Evolutionary conservation across 768 basidiomycete genomes (phyloP), one percentile per base, ranked within the genome.

Genomic region (Chalciporus pseudorubinellus): DNA sequence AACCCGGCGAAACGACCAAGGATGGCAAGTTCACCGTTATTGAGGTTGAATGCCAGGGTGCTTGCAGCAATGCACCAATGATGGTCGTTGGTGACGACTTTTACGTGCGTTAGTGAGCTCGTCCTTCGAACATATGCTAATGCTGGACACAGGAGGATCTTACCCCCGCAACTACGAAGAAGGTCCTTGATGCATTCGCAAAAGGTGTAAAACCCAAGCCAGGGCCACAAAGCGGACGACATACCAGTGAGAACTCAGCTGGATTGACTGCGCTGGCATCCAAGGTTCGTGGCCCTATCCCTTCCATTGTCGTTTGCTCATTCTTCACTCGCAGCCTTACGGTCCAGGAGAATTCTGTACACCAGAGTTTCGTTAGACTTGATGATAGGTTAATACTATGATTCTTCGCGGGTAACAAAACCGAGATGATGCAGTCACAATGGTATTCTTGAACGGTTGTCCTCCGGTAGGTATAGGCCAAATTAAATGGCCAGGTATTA

Each of bases 1-100:
- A 87, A 57, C 85, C 90, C 20, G 95, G 95, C 7, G 82, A 91
- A 67, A 95, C 95, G n/a, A 97, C 97, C 12, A 80, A 82, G 68
- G 93, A 99, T 66, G 89, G 91, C 38, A 98, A 95, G 72, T 99
- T 98, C 72, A 97, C 97, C 10, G 85, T 98, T 39, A 80, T 99
- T 51, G 97, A 99, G 72, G 97, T 98, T 24, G 97, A 99, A 74
- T 99, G 97, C 71, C 87, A 98, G 64, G 97, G 97, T 50, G 95
- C 97, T 48, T 99, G 97, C 75, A 92, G 89, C 62, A 99, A 98
- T 72, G 97, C 93, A 22, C 92, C 91, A 40, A 98, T 98, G 97
- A 77, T 99, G 71, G 93, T 86, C 53, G 79, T 99, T 62, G 87
- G 88, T 22, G 97, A 99, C 65, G 93, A 98, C 69, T 99, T 94